Conservation (phyloP, 257 asterid genomes). For the Solanum chilense region DNA sequence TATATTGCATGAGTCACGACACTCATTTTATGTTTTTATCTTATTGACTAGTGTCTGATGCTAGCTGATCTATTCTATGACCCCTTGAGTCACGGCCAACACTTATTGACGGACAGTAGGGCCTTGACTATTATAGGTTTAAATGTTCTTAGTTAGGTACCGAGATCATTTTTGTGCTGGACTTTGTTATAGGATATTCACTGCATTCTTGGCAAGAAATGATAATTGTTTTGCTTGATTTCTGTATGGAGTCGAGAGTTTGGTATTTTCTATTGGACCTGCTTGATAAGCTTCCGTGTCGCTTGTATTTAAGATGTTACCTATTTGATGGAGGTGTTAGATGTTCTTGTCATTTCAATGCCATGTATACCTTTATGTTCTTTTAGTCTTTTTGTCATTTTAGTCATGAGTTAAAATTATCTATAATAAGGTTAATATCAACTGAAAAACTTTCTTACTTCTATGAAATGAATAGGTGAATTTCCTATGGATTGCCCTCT, state of each 20-base stretch:
- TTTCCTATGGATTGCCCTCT: constrained; percentile 99
- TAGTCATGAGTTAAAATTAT: not conserved
- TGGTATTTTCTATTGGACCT: not conserved
- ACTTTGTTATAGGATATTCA: not conserved
- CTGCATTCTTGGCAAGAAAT: not conserved
- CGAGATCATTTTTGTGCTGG: not conserved
- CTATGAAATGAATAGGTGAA: constrained; percentile 55
- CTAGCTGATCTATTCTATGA: not conserved
- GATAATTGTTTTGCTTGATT: not conserved
- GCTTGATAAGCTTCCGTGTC: not conserved
- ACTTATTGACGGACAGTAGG: not conserved
- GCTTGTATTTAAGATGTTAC: not conserved
- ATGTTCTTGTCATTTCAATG: not conserved
- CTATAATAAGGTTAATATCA: not conserved
- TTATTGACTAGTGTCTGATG: not conserved
- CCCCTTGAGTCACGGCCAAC: not conserved
- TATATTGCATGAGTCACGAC: not conserved
- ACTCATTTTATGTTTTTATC: not conserved
- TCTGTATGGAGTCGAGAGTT: not conserved
- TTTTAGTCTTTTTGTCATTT: not conserved
- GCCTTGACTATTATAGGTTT: not conserved
- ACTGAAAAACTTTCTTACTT: constrained; percentile 6
- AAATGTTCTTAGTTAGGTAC: not conserved
- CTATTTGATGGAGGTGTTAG: not conserved
- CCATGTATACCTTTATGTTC: not conserved